Base-by-base conservation (phyloP, 2,329 filamentous ascomycete genomes). In the Diplodia seriata region DNA sequence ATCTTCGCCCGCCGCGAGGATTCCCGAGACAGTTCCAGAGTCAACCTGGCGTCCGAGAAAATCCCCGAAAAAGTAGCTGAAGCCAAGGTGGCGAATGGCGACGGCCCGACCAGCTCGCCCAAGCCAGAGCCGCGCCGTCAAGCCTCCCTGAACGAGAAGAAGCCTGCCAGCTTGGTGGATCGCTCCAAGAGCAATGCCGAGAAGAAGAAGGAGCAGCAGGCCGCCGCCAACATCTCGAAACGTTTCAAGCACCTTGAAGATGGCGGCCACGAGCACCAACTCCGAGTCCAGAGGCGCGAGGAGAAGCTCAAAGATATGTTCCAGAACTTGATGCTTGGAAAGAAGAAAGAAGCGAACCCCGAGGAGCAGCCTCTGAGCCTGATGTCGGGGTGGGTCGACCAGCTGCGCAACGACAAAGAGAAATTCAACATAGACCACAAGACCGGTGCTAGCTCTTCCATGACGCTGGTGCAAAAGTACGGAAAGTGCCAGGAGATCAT, bases 401-500 rank as follows among this genome's bases (percentile, higher is more conserved):
- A 96, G 70, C 85, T 97, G 73, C 92, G 93, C 77, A 91, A 88
- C 72, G 94, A 97, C 79, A 93, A 93, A 78, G 93, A 96, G 69
- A 87, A 86, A 76, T 79, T 89, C 64, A 89, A 89, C 1, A 82
- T 86, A 49, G 92, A 97, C 74, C 93, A 90, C 81, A 95, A 90
- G 77, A 88, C 87, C 29, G 90, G 90, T 0, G 87, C 90, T 7
- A 91, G 90, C 75, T 85, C 90, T 20, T 90, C 91, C 18, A 89
- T 88, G 23, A 93, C 93, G 0, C 84, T 99, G 59, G 92, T 95
- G 1, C 93, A 98, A 76, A 98, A 98, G 78, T 99, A 99, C 77
- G 95, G 95, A 74, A 98, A 98, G 81, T 98, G 95, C 77, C 94
- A 98, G 77, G 95, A 99, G 79, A 89, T 99, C 40, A 93, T 99